Evolutionary conservation across 257 asterid species (phyloP).

Genomic region (Petunia secreta): DNA sequence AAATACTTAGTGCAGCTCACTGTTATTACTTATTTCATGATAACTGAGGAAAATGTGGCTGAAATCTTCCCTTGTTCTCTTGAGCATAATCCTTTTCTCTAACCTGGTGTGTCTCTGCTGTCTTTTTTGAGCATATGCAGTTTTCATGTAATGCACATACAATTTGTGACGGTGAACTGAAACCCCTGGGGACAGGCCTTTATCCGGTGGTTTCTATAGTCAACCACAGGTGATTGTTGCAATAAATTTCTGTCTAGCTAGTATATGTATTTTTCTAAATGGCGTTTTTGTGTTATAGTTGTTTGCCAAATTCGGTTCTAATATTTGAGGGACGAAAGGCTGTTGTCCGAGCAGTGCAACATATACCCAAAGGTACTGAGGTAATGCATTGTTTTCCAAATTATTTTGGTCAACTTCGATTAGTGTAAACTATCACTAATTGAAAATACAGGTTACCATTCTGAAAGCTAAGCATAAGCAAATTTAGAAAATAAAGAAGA

Average conservation of each 20-base stretch:
- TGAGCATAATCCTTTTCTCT: not conserved
- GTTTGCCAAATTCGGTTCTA: conserved; percentile 84
- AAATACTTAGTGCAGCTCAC: not conserved
- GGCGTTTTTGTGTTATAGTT: conserved; percentile 52
- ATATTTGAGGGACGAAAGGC: conserved; percentile 82
- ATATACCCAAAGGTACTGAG: conserved; percentile 84
- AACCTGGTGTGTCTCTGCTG: not conserved
- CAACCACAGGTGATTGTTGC: conserved; percentile 78
- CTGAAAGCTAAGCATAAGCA: not conserved
- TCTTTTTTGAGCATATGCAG: conserved; percentile 44
- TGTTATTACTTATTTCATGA: not conserved
- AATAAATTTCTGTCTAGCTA: conserved; percentile 7
- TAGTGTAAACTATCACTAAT: not conserved
- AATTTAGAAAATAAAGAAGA: too few species aligned
- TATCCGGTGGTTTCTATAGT: conserved; percentile 84
- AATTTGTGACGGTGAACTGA: conserved; percentile 86
- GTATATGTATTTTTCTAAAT: conserved; percentile 38
- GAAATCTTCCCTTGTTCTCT: not conserved
- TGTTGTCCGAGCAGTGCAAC: conserved; percentile 74
- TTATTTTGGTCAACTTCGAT: not conserved
- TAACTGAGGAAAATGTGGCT: not conserved
- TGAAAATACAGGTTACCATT: not conserved
- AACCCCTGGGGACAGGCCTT: conserved; percentile 91
- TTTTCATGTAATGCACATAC: conserved; percentile 99
- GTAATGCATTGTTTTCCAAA: conserved; percentile 46